Evolutionary conservation across 768 basidiomycete species (phyloP).

Genomic region (Vararia minispora): DNA sequence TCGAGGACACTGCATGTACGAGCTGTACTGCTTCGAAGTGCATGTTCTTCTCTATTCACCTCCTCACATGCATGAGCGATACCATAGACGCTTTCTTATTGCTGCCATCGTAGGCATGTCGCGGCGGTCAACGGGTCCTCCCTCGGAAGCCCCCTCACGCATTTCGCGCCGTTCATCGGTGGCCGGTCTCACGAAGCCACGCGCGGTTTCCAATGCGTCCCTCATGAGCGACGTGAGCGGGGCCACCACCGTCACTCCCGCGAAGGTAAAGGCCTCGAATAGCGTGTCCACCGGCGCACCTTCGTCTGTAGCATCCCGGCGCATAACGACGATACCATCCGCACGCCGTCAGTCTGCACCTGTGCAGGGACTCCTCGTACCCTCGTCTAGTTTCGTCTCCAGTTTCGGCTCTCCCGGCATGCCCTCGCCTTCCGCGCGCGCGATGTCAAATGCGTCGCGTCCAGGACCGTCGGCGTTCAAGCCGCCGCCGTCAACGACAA

Average conservation of each 20-base stretch:
- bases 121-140: conserved; percentile 15
- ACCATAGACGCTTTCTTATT: too few relatives aligned
- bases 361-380: conserved; percentile 12
- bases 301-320: conserved; percentile 23
- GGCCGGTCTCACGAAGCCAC: conserved; percentile 35
- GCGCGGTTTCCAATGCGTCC: conserved; percentile 41
- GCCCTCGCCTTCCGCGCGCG: conserved; percentile 20
- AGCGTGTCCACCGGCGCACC: conserved; percentile 20
- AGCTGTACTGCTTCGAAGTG: too few relatives aligned
- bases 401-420: conserved; percentile 18
- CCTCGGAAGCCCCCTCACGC: conserved; percentile 47
- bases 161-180: conserved; percentile 37
- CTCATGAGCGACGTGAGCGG: conserved; percentile 33
- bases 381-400: conserved; percentile 15
- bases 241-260: conserved; percentile 34
- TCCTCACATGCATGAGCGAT: too few relatives aligned
- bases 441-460: conserved; percentile 12
- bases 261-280: conserved; percentile 14
- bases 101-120: too few relatives aligned
- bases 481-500: conserved; percentile 19
- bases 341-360: conserved; percentile 16
- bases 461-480: conserved; percentile 11
- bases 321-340: conserved; percentile 17
- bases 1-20: too few relatives aligned
- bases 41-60: too few relatives aligned